Conservation (phyloP, 371 early-diverging fungal species). For the Dichotomocladium elegans region DNA sequence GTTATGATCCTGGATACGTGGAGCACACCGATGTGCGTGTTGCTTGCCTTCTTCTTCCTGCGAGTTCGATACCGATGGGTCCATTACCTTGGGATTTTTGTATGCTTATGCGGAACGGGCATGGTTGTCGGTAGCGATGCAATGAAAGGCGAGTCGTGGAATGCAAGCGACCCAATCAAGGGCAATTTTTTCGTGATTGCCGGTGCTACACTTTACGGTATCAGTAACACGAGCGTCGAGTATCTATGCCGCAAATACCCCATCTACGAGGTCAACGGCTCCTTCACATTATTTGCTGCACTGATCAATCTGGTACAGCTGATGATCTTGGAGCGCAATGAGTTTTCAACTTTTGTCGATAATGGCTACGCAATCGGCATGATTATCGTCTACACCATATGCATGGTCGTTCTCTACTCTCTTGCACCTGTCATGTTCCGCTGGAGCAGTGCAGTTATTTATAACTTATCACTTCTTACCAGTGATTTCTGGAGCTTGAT, state of each 20-base stretch:
- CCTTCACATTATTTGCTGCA: conserved; percentile 67
- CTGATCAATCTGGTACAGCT: conserved; percentile 70
- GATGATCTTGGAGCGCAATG: conserved; percentile 56
- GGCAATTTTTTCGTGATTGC: conserved; percentile 69
- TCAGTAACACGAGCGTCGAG: conserved; percentile 70
- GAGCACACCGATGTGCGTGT: conserved; percentile 68
- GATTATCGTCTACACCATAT: conserved; percentile 57
- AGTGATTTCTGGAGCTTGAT: conserved; percentile 75
- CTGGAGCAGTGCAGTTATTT: conserved; percentile 67
- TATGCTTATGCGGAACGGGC: conserved; percentile 65
- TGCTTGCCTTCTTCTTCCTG: conserved; percentile 60
- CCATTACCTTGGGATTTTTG: conserved; percentile 63
- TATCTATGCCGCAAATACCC: conserved; percentile 63
- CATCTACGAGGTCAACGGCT: conserved; percentile 69
- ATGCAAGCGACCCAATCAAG: conserved; percentile 48
- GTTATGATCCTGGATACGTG: conserved; percentile 75
- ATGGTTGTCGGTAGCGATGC: conserved; percentile 64
- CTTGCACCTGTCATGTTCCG: conserved; percentile 67
- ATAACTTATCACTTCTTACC: conserved; percentile 73
- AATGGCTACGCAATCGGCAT: conserved; percentile 40
- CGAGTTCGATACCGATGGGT: conserved; percentile 57
- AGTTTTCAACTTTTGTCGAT: conserved; percentile 29
- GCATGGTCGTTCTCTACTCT: conserved; percentile 67
- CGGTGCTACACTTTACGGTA: conserved; percentile 70
- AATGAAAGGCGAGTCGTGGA: conserved; percentile 38